Conservation (phyloP, 2,329 filamentous ascomycete genomes). For the Beauveria brongniartii region DNA sequence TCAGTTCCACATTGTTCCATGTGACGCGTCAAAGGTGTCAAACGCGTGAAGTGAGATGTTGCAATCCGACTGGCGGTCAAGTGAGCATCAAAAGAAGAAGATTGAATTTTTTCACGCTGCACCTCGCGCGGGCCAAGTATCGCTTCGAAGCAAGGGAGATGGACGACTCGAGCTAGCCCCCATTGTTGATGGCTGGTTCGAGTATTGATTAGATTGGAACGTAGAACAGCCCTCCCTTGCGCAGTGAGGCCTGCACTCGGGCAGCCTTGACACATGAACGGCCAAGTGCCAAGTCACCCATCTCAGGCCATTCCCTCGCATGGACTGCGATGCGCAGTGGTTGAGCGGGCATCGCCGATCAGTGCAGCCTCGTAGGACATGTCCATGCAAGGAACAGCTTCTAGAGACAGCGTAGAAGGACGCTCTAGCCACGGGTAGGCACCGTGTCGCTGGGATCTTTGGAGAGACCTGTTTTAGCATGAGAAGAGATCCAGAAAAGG, state of each 20-base stretch:
- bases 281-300: not conserved
- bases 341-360: not conserved
- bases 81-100: too few species aligned
- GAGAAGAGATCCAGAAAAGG: not conserved
- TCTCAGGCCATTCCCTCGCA: not conserved
- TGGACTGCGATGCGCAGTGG: not conserved
- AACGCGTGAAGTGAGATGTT: not conserved
- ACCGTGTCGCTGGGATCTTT: not conserved
- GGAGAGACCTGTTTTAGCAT: not conserved
- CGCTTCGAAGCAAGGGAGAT: not conserved
- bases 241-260: not conserved
- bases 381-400: not conserved
- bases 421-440: not conserved
- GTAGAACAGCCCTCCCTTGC: not conserved
- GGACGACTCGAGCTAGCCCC: not conserved
- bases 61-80: not conserved
- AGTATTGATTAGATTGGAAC: not conserved
- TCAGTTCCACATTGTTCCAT: not conserved
- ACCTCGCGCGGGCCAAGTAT: not conserved
- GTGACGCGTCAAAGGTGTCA: not conserved
- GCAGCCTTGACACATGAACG: not conserved
- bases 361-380: not conserved
- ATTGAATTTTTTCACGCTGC: not conserved
- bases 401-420: constrained; percentile 7
- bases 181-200: not conserved